phyloP scores from a whole-genome alignment of 192 early-diverging fungal species.

The Gaertneriomyces sp. region DNA sequence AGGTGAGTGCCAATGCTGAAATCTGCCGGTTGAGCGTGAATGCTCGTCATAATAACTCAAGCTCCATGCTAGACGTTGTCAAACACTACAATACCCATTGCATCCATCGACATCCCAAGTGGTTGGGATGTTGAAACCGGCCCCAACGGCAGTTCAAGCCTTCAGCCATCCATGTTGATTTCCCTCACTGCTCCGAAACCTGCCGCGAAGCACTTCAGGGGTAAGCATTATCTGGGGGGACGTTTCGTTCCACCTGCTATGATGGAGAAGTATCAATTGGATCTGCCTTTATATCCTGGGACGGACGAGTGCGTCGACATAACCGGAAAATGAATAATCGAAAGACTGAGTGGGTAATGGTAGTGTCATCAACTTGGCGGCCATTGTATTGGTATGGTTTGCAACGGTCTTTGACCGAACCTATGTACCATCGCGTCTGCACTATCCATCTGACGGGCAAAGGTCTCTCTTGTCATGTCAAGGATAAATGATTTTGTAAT shows the following conservation, averaged over 20 bases:
- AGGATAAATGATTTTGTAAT: too few relatives aligned
- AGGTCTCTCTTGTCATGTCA: too few relatives aligned
- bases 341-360: too few relatives aligned
- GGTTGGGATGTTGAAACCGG: slow-evolving; percentile 94
- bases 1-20: slow-evolving; percentile 15
- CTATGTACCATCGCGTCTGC: too few relatives aligned
- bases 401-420: too few relatives aligned
- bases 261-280: slow-evolving; percentile 60
- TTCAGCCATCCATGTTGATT: slow-evolving; percentile 79
- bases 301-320: slow-evolving; percentile 56
- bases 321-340: neutral
- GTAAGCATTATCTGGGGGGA: slow-evolving; percentile 75
- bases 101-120: slow-evolving; percentile 87
- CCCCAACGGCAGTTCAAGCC: slow-evolving; percentile 37
- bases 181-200: slow-evolving; percentile 91
- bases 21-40: neutral
- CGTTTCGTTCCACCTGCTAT: slow-evolving; percentile 80
- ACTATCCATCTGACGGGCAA: too few relatives aligned
- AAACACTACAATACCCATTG: slow-evolving; percentile 41
- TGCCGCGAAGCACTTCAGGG: slow-evolving; percentile 66
- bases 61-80: neutral
- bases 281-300: slow-evolving; percentile 68
- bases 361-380: too few relatives aligned
- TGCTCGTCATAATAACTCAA: neutral
- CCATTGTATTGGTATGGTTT: too few relatives aligned